Conservation (phyloP, 805 yeast species). For the Saccharomyces eubayanus region DNA sequence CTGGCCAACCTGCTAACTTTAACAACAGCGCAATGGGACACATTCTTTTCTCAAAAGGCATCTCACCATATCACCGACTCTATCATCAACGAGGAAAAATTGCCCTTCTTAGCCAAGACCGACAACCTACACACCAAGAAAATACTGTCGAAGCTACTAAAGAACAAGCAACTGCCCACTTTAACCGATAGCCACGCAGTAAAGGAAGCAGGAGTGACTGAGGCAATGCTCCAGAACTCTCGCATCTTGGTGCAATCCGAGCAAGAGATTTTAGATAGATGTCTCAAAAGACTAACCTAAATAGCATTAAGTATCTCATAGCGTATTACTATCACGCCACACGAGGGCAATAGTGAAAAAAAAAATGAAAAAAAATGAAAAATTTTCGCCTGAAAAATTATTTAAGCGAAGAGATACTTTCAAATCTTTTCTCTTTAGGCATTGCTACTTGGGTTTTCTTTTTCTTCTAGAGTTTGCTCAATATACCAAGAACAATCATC, state of each 20-base stretch:
- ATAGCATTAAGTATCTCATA: not conserved
- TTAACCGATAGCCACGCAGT: constrained; percentile 11
- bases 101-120: not conserved
- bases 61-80: not conserved
- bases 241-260: constrained; percentile 7
- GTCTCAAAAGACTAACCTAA: not conserved
- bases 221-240: constrained; percentile 20
- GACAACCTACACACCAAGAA: not conserved
- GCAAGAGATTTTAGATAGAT: not conserved
- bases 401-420: not conserved
- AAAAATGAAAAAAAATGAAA: not conserved
- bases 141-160: not conserved
- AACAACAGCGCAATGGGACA: constrained; percentile 20
- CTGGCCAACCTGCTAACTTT: constrained; percentile 32
- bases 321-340: not conserved
- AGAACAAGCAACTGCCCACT: not conserved
- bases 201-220: constrained; percentile 11
- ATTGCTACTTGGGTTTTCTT: constrained; percentile 7
- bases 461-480: constrained; percentile 2
- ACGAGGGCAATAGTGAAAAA: not conserved
- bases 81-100: not conserved
- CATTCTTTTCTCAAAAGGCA: not conserved
- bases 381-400: not conserved
- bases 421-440: constrained; percentile 19
- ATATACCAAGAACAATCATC: constrained; percentile 26